Base-by-base conservation (phyloP, 176 grass and related monocot genomes). In the Saccharum officinarum region DNA sequence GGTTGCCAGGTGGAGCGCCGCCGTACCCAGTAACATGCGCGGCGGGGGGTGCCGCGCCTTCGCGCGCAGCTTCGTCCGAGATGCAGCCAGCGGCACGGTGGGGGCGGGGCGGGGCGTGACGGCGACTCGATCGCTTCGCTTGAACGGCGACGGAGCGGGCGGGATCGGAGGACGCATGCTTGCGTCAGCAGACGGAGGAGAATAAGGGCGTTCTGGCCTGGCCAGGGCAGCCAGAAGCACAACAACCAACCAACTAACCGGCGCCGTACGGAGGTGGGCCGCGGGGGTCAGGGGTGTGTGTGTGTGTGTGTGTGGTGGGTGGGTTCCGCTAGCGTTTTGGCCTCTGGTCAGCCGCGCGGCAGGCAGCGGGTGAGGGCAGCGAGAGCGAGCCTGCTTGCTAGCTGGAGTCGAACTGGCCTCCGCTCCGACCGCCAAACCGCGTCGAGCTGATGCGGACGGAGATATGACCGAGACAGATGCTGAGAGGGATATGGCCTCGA, bases 391-490 rank as follows among this genome's bases (percentile, higher is more conserved):
- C 0, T 10, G 2, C 10, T 8, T 75, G 87, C 78, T 90, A 97
- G 94, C 94, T 97, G 92, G 94, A 92, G 83, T 76, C 42, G 71
- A 75, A 88, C 94, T 97, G 90, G 92, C 90, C 50, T 84, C n/a
- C n/a, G n/a, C n/a, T n/a, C 76, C 77, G 85, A 39, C 86, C 67
- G 47, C 77, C 49, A 90, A 90, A 90, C 67, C 88, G 88, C 84
- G 88, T 90, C 23, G 83, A 36, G 64, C 1, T 79, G 86, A 69
- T 30, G 65, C 64, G 64, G 80, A 62, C 59, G 10, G n/a, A 62
- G 10, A 52, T 1, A 39, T 20, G 73, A 76, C 33, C 8, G 31
- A 18, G 73, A 76, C 49, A 16, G 36, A 23, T 17, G 80, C 3
- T 15, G 71, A 73, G 71, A 30, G 42, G 71, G 71, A 73, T 30